Percentiles rank a stretch among this genome's conserved stretches.
Conservation (phyloP, 371 early-diverging fungal genomes). For the Mucor piriformis region DNA sequence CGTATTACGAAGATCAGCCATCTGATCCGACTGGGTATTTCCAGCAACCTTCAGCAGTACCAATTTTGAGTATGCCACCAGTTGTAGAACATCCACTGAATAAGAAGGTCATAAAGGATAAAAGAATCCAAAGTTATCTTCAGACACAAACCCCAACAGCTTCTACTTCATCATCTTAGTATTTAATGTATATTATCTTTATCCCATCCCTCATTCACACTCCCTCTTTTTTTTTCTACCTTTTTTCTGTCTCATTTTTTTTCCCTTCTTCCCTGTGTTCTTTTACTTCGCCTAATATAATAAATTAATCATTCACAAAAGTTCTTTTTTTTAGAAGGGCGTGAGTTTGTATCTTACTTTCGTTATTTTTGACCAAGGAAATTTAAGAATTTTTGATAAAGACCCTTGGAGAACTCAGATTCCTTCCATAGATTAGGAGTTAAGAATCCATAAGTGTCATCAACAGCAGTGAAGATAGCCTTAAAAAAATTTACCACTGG, state of each 20-base stretch:
- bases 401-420: conserved; percentile 83
- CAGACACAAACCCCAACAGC: conserved; percentile 16
- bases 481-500: conserved; percentile 98
- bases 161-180: conserved; percentile 5
- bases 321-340: background rate
- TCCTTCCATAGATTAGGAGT: conserved; percentile 97
- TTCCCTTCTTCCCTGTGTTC: background rate
- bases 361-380: conserved; percentile 73
- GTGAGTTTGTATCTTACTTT: no score
- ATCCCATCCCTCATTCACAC: background rate
- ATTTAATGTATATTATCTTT: conserved; percentile 3
- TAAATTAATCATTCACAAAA: background rate
- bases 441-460: conserved; percentile 96
- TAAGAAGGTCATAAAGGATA: conserved; percentile 36
- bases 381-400: conserved; percentile 93
- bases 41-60: conserved; percentile 2
- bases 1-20: conserved; percentile 13
- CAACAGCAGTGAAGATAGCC: conserved; percentile 98
- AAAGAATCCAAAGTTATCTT: conserved; percentile 41
- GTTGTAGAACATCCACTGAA: conserved; percentile 33
- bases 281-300: background rate
- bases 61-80: conserved; percentile 16
- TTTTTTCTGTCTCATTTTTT: background rate
- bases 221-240: background rate
- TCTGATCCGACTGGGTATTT: background rate